These are phyloP conservation scores for Psidium guajava DNA, from an alignment of 345 rosid genomes.

Conservation along the genomic window DNA sequence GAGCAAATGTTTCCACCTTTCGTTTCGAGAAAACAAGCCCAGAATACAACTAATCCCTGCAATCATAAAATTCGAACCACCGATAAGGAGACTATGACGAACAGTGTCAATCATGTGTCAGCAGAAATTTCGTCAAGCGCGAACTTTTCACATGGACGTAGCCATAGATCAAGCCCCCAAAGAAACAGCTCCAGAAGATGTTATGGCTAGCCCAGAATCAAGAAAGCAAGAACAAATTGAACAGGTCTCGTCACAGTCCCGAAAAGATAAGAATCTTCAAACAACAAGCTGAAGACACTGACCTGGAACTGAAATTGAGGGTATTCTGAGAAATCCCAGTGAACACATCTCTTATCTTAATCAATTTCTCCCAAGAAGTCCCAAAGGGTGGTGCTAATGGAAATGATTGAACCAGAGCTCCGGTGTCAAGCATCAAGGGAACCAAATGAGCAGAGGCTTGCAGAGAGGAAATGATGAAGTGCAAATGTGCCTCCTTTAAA, in stretches of 20 bases:
- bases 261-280: background rate
- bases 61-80: background rate
- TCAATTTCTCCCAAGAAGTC: background rate
- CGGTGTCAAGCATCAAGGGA: constrained; percentile 54
- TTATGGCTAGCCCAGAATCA: background rate
- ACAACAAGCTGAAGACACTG: background rate
- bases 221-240: background rate
- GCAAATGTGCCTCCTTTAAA: background rate
- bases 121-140: background rate
- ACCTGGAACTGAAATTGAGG: background rate
- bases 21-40: background rate
- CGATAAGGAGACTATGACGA: background rate
- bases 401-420: background rate
- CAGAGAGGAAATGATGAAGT: constrained; percentile 7
- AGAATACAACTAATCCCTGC: background rate
- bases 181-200: background rate
- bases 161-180: background rate
- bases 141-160: background rate
- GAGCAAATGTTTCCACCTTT: background rate
- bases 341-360: background rate
- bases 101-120: background rate
- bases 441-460: constrained; percentile 29
- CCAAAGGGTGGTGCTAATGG: background rate
- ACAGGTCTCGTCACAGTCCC: background rate
- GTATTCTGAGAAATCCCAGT: background rate